Base-by-base conservation (phyloP, 345 rosid genomes). In the Moringa oleifera region DNA sequence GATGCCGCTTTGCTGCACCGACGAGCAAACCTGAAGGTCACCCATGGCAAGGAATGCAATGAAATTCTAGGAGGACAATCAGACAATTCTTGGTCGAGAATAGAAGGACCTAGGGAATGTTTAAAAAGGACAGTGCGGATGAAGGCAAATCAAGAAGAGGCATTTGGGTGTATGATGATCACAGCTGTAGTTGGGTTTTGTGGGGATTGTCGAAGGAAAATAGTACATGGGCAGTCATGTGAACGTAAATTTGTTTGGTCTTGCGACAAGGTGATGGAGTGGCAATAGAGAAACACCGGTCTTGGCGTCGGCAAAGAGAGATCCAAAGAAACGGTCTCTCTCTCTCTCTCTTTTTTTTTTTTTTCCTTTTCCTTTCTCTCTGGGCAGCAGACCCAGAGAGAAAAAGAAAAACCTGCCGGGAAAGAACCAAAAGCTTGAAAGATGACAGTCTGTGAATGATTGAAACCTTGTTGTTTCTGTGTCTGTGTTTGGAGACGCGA, bases 1-100 rank as follows among this genome's bases (percentile, higher is more conserved):
- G 46, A 28, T 53, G 12, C 50, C 61, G 61, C 51, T 55, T 41
- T 15, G 47, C 47, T 41, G 47, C 12, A 23, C 31, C 19, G 20
- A 47, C 7, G 63, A 51, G 58, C 67, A 57, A 20, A 31, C 67
- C 54, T 22, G 25, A 67, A 62, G 47, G 55, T 68, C 67, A 20
- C 57, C 59, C 67, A 64, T 64, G 20, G 25, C 22, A 49, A 47
- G 10, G 1, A 0, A 49, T 12, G 22, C 20, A 0, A 6, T 5
- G 2, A 17, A 45, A 18, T 1, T 7, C 20, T 46, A 47, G 11
- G 37, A 33, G 11, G 15, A 20, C 23, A 23, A 9, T 1, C 18
- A 6, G 0, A 41, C 47, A 16, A 41, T 41, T 41, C 17, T 41
- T 16, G 1, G 17, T 41, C 47, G 17, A 41, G 47, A 41, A 41